Conservation (phyloP, 768 basidiomycete genomes). For the Tylopilus subfusipes region DNA sequence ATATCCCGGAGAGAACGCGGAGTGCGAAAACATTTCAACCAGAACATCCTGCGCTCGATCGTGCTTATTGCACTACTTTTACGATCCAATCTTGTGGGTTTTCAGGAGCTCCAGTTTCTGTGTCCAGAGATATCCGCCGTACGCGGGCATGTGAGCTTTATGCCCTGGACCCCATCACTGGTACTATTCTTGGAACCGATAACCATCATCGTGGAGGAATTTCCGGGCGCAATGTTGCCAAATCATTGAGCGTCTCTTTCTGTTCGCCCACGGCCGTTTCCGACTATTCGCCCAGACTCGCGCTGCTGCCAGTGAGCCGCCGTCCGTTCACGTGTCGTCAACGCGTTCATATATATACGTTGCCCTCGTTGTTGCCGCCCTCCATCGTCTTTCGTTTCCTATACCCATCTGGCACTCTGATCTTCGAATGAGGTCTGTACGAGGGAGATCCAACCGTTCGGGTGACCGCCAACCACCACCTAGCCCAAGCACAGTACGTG, state of each 20-base stretch:
- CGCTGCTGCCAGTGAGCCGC: not conserved
- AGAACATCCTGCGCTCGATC: too few species aligned
- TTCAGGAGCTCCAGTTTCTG: too few species aligned
- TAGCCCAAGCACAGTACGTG: not conserved
- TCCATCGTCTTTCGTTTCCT: not conserved
- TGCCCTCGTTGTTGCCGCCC: not conserved
- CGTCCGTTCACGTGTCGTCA: not conserved
- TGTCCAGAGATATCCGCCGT: too few species aligned
- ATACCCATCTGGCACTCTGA: not conserved
- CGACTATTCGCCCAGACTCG: not conserved
- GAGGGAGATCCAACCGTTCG: not conserved
- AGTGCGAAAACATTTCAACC: not conserved
- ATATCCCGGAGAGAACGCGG: not conserved
- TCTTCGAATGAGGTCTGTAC: not conserved
- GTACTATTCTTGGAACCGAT: not conserved
- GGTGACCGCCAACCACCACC: not conserved
- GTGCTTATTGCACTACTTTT: too few species aligned
- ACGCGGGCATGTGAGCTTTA: too few species aligned
- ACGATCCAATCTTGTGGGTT: too few species aligned
- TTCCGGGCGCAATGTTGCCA: not conserved
- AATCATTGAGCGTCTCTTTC: too few species aligned
- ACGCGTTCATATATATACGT: not conserved
- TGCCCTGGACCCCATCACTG: too few species aligned
- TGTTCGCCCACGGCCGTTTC: not conserved
- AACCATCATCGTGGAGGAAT: too few species aligned